Conservation (phyloP, 73 alveolate genomes). For the Tetrahymena elliotti region DNA sequence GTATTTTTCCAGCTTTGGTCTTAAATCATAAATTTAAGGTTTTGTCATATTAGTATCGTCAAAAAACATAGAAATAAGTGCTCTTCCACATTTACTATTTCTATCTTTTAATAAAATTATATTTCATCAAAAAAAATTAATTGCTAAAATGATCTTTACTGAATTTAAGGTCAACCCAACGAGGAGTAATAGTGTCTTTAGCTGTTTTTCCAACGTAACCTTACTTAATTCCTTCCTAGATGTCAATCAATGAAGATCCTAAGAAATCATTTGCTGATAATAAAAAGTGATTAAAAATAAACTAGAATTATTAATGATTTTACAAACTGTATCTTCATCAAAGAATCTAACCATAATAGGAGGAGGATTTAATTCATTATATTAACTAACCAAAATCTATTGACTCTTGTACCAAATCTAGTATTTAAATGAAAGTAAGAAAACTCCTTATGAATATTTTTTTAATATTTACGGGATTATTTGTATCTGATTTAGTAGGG, state of each 20-base stretch:
- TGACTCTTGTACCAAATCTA: constrained; percentile 11
- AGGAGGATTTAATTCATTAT: constrained; percentile 22
- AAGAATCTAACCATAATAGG: constrained; percentile 18
- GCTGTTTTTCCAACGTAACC: constrained; percentile 13
- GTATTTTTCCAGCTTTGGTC: background rate
- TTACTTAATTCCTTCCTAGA: background rate
- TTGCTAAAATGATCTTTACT: background rate
- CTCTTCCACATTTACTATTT: background rate
- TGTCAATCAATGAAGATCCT: constrained; percentile 12
- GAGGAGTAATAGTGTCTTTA: background rate
- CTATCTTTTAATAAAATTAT: background rate
- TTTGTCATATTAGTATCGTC: background rate
- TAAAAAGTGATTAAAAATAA: background rate
- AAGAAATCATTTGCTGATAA: constrained; percentile 7
- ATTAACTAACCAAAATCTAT: background rate
- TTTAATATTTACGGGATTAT: background rate
- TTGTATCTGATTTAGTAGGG: constrained; percentile 7
- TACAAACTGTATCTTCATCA: constrained; percentile 37
- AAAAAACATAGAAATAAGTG: background rate
- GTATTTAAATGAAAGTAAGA: background rate
- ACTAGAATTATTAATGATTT: background rate
- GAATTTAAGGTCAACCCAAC: constrained; percentile 18
- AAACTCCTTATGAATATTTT: background rate
- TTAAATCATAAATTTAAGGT: background rate
- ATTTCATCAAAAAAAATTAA: no score